phyloP scores from a whole-genome alignment of 495 filamentous ascomycete species.

The Penicillium goetzii region DNA sequence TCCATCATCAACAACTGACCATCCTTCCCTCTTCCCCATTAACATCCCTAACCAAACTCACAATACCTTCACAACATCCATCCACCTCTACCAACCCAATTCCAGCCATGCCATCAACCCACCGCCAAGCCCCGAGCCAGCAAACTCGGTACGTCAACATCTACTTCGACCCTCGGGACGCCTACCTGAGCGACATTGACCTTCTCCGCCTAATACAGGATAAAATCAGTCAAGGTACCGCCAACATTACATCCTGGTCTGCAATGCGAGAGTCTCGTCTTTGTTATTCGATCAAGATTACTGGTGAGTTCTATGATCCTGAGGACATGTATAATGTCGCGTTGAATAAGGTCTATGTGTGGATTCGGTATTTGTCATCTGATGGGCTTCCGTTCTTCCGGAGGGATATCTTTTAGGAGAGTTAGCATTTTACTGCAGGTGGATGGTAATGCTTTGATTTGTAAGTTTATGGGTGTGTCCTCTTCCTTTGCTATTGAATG shows the following conservation, averaged over 20 bases:
- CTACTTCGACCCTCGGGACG: background rate
- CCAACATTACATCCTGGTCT: background rate
- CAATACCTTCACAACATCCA: background rate
- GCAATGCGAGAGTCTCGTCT: background rate
- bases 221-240: background rate
- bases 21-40: background rate
- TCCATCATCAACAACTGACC: background rate
- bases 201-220: slow-evolving; percentile 2
- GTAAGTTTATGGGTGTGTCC: background rate
- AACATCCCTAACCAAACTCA: background rate
- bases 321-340: background rate
- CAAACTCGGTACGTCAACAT: slow-evolving; percentile 1
- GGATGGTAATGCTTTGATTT: background rate
- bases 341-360: background rate
- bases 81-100: background rate
- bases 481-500: background rate
- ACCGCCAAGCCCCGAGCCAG: background rate
- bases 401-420: background rate
- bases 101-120: background rate
- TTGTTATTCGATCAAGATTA: background rate
- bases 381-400: background rate
- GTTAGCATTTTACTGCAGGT: background rate
- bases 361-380: slow-evolving; percentile 1
- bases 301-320: background rate
- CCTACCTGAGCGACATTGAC: slow-evolving; percentile 2